Conservation (phyloP, 106 monocot genomes). For the Dendrobium huoshanense region DNA sequence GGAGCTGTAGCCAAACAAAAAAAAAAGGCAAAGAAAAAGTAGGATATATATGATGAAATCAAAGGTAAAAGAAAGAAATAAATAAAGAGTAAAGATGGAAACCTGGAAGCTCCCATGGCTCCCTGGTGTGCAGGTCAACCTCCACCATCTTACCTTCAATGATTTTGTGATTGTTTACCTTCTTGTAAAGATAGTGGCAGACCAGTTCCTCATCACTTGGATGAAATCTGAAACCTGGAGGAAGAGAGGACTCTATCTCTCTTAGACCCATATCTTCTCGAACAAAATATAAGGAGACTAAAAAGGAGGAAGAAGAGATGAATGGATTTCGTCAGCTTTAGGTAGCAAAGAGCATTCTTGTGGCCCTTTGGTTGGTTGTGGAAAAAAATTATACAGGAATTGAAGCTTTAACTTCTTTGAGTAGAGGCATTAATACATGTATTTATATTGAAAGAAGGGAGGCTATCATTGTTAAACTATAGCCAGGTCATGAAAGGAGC, state of each 20-base stretch:
- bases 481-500: too few species aligned
- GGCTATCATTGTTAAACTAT: not conserved
- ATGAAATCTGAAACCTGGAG: not conserved
- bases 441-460: slow-evolving; percentile 2
- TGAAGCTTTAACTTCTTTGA: not conserved
- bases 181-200: slow-evolving; percentile 17
- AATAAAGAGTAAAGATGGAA: not conserved
- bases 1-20: too few species aligned
- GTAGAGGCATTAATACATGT: not conserved
- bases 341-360: not conserved
- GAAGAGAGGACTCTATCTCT: slow-evolving; percentile 7
- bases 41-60: not conserved
- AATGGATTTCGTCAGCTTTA: not conserved
- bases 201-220: slow-evolving; percentile 6
- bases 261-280: not conserved
- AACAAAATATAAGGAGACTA: not conserved
- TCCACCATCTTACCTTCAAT: slow-evolving; percentile 18
- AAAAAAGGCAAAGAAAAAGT: too few species aligned
- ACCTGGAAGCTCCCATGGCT: slow-evolving; percentile 47
- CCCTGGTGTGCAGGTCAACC: slow-evolving; percentile 25
- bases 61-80: not conserved
- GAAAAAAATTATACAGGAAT: not conserved
- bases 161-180: slow-evolving; percentile 15
- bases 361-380: not conserved
- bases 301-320: not conserved